Base-by-base conservation (phyloP, 305 asterid genomes). In the Euphrasia arctica region DNA sequence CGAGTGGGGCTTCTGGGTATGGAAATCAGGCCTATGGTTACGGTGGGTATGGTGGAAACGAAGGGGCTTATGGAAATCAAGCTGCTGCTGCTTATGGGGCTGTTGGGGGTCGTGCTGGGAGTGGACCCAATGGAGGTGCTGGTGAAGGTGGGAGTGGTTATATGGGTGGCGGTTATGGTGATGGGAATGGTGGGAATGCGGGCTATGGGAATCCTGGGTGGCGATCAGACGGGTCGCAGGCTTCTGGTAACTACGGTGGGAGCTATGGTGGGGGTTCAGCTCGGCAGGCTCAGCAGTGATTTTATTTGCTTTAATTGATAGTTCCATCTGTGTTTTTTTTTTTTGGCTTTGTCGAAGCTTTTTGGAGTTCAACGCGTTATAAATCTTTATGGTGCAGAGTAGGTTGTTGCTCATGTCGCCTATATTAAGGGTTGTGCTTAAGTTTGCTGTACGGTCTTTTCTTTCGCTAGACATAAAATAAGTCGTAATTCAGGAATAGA, bases 21-120 rank as follows among this genome's bases (percentile, higher is more conserved):
- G 97, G 95, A 42, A 84, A 68, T 71, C 97, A 86, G 70, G 88
- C 85, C 49, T 91, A 91, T 79, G 98, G 88, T 42, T 91, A 86
- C 70, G 88, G 96, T 61, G 95, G 87, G 52, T 84, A 84, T 70
- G 78, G 86, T 70, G 78, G 85, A 42, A 76, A 49, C 73, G 96
- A 84, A 63, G 98, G 89, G 58, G 72, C 74, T 56, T 87, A 88
- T 72, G 96, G 91, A 22, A 85, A 74, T 72, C 85, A 71, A 51
- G 79, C 84, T 71, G 79, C 86, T 72, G 79, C 86, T 68, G 77
- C 75, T 49, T 86, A 84, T 80, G 95, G 95, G 11, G 94, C 86
- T 68, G 79, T 80, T 50, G 87, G 89, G 72, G 95, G 91, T 10
- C 95, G 95, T 57, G 77, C 80, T 18, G 92, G 91, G 60, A 69